Evolutionary conservation across 140 eudicot species (phyloP), one percentile per base, ranked within the genome.

Genomic region (Flaveria floridana): DNA sequence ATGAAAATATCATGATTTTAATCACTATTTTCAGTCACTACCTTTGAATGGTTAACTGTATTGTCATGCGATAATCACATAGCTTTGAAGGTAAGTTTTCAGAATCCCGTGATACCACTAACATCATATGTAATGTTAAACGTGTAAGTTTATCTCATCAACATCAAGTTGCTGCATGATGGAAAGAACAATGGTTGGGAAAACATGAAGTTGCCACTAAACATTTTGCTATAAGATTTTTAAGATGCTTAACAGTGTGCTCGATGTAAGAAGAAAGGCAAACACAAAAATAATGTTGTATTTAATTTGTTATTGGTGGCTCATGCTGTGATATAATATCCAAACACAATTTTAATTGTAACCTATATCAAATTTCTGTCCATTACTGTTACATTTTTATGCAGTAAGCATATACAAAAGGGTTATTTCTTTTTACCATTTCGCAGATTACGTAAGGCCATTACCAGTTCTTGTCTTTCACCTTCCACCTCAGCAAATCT

Each of bases 401-500:
- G 75, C 53, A 67, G 59, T 51, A 18, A 53, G 42, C 73, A 47
- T 55, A 71, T 65, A 57, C 64, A 39, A 13, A 48, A 39, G 39
- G 74, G 23, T 71, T 90, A 88, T 74, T 41, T 41, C 84, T 80
- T 87, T 84, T 89, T 91, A 44, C 92, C 91, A 68, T 84, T 86
- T 72, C 82, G 85, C 77, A 93, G 73, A 78, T 90, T 90, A 26
- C 97, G 93, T 25, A 93, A 21, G 46, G 88, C 82, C 98, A 93
- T 85, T 51, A 88, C 98, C 68, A 90, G 94, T 78, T 93, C 87
- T 82, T 90, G 98, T 82, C 96, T 84, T 84, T 91, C 99, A 70
- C 97, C 95, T 88, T 91, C 99, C 77, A 95, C 99, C 84, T 95
- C 97, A 44, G 99, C 99, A 81, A 90, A 95, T 72, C 76, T 85